Percentiles rank a stretch among this genome's conserved stretches.
These are phyloP conservation scores for Chaetomiaceae sp. DNA, from an alignment of 2,329 filamentous ascomycete genomes.

Conservation along the genomic window DNA sequence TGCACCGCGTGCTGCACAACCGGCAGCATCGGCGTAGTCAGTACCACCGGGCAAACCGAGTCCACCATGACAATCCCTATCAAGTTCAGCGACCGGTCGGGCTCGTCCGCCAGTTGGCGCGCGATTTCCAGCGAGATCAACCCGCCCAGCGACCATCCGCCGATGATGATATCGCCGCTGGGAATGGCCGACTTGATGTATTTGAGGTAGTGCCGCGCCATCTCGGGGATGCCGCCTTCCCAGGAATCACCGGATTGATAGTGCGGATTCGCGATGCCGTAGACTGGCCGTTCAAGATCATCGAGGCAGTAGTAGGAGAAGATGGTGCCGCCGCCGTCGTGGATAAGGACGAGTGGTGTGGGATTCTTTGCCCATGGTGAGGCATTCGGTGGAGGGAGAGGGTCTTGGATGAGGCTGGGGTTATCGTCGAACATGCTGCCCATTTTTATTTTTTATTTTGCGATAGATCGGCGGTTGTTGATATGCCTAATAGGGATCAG, in stretches of 20 bases:
- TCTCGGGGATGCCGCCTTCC: slow-evolving; percentile 49
- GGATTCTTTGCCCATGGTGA: neutral
- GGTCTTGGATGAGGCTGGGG: slow-evolving; percentile 15
- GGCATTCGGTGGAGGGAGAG: neutral
- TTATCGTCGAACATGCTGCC: slow-evolving; percentile 20
- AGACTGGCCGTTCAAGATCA: slow-evolving; percentile 45
- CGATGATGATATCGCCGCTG: slow-evolving; percentile 42
- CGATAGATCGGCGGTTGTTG: too few species aligned
- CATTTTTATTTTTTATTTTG: too few species aligned
- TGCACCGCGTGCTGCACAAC: slow-evolving; percentile 26
- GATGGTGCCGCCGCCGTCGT: slow-evolving; percentile 58
- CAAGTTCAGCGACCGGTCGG: slow-evolving; percentile 34
- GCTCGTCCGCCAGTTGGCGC: slow-evolving; percentile 28
- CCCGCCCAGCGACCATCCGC: slow-evolving; percentile 55
- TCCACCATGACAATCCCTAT: slow-evolving; percentile 52
- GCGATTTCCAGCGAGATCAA: slow-evolving; percentile 49
- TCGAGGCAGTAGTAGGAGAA: slow-evolving; percentile 55
- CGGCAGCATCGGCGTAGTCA: slow-evolving; percentile 9
- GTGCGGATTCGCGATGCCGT: slow-evolving; percentile 52
- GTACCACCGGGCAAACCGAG: slow-evolving; percentile 37
- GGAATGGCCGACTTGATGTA: slow-evolving; percentile 41
- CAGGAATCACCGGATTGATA: slow-evolving; percentile 46
- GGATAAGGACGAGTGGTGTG: slow-evolving; percentile 52
- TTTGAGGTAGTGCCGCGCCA: slow-evolving; percentile 47
- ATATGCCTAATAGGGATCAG: too few species aligned